Evolutionary conservation across 2,329 filamentous ascomycete genomes (phyloP).

Genomic region (Verticillium nonalfalfae): DNA sequence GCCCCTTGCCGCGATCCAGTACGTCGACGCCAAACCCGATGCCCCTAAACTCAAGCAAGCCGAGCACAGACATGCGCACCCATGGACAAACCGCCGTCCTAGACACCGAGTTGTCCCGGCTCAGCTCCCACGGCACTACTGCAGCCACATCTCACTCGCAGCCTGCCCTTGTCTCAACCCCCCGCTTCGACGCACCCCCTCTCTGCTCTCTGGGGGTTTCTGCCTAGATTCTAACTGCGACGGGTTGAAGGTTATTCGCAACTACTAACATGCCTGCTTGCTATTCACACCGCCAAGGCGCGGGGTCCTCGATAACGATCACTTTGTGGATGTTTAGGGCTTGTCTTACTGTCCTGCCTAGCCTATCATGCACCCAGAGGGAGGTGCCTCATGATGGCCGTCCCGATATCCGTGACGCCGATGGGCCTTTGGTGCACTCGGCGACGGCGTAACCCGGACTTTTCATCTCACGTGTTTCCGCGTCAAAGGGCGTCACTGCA

Average conservation of each 20-base stretch:
- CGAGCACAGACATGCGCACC: background rate
- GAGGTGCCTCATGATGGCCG: too few species aligned
- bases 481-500: background rate
- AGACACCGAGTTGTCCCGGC: background rate
- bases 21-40: background rate
- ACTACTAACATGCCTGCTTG: background rate
- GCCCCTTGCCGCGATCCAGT: background rate
- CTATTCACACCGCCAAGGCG: background rate
- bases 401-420: too few species aligned
- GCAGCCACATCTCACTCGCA: background rate
- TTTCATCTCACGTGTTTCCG: background rate
- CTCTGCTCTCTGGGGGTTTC: background rate
- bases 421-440: too few species aligned
- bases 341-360: too few species aligned
- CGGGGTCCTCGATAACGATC: too few species aligned
- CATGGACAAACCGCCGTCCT: background rate
- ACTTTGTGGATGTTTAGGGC: too few species aligned
- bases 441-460: background rate
- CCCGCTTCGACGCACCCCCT: background rate
- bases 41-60: background rate
- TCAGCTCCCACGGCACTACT: background rate
- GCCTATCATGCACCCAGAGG: background rate
- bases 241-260: background rate
- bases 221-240: background rate
- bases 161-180: background rate